phyloP scores from a whole-genome alignment of 2,329 filamentous ascomycete species.

The Penicillium sp. region DNA sequence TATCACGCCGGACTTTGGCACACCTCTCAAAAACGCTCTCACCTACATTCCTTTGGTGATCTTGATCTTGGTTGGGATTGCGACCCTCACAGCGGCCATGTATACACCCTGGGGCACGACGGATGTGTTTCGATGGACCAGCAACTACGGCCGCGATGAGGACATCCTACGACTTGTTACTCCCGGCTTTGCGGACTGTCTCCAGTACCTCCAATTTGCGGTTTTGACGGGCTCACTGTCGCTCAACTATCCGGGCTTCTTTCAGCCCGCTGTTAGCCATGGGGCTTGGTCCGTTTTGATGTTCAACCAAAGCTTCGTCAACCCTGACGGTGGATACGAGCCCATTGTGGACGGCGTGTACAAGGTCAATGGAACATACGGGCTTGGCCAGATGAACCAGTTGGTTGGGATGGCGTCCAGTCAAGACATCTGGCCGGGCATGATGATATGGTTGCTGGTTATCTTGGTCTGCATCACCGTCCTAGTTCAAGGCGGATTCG shows the following conservation, averaged over 20 bases:
- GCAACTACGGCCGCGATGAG: conserved; percentile 91
- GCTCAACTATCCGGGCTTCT: conserved; percentile 88
- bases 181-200: conserved; percentile 91
- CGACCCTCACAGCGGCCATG: conserved; percentile 78
- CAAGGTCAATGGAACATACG: conserved; percentile 70
- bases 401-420: conserved; percentile 73
- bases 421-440: conserved; percentile 86
- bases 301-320: conserved; percentile 89
- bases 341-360: conserved; percentile 84
- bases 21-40: conserved; percentile 63
- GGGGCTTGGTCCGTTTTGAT: conserved; percentile 84
- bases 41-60: conserved; percentile 75
- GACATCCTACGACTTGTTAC: conserved; percentile 90
- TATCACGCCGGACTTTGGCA: conserved; percentile 78
- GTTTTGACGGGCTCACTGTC: conserved; percentile 83
- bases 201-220: conserved; percentile 95
- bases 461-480: conserved; percentile 67
- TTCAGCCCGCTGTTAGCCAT: conserved; percentile 85
- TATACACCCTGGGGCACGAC: conserved; percentile 92
- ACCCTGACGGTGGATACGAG: conserved; percentile 61
- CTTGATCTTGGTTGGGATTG: conserved; percentile 73
- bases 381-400: conserved; percentile 74
- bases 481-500: conserved; percentile 73
- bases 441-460: conserved; percentile 84
- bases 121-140: conserved; percentile 93